Evolutionary conservation across 2,329 filamentous ascomycete species (phyloP).

Genomic region (Chalaropsis ovoidea): DNA sequence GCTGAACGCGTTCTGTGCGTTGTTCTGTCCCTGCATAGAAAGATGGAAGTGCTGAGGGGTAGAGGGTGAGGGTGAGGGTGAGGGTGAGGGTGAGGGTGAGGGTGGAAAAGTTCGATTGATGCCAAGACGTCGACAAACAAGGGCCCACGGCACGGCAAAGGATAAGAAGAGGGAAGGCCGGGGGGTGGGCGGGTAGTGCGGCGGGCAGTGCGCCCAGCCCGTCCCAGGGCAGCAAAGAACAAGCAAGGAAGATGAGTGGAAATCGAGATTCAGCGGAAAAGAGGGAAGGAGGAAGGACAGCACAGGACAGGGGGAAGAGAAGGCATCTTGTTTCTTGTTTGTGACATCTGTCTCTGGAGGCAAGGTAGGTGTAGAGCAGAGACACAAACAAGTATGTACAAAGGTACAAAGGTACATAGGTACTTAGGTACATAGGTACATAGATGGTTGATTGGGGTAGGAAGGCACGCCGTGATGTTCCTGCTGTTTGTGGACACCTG

Average conservation of each 20-base stretch:
- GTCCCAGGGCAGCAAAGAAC: no score
- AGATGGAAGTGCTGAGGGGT: neutral
- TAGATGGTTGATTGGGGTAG: no score
- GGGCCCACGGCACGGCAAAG: neutral
- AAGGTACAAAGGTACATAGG: no score
- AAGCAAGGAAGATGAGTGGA: neutral
- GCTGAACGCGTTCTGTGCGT: neutral
- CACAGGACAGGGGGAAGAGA: neutral
- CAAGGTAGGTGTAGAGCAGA: no score
- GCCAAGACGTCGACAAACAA: neutral
- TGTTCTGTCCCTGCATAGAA: constrained; percentile 12
- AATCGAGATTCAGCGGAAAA: neutral
- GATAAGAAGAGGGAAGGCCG: neutral
- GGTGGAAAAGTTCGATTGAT: neutral
- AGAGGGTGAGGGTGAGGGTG: neutral
- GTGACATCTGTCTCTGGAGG: no score
- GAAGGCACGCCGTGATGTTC: no score
- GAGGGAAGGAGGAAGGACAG: neutral
- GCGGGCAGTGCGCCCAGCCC: neutral
- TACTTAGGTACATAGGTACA: no score
- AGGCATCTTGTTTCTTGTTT: neutral
- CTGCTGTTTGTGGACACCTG: no score
- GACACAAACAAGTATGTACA: no score
- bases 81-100: neutral
- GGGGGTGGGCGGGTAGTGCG: neutral